These are phyloP conservation scores for Lecanicillium sp. DNA, from an alignment of 2,329 filamentous ascomycete species.

Conservation along the genomic window DNA sequence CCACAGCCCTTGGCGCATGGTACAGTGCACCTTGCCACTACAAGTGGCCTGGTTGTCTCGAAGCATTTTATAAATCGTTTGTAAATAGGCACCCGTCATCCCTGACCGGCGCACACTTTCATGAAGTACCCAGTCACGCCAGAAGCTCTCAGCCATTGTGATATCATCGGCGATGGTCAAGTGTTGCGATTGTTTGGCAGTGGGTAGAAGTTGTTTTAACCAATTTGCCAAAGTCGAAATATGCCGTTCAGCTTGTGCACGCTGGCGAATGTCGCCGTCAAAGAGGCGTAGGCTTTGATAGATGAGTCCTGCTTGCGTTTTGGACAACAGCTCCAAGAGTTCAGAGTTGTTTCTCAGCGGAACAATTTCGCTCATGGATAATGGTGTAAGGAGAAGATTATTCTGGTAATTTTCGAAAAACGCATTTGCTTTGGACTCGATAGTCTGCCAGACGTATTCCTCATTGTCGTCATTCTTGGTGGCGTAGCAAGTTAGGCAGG, in stretches of 20 bases:
- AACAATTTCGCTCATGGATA: no score
- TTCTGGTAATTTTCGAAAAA: constrained; percentile 8
- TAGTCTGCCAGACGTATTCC: constrained; percentile 15
- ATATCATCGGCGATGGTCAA: not conserved
- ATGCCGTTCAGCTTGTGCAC: constrained; percentile 13
- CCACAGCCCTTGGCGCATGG: constrained; percentile 18
- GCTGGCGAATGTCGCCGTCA: constrained; percentile 14
- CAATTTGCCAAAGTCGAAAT: no score
- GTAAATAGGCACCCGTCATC: constrained; percentile 12
- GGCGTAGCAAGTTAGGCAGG: constrained; percentile 16
- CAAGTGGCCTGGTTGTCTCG: constrained; percentile 11
- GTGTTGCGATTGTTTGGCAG: no score
- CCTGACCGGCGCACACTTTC: constrained; percentile 20
- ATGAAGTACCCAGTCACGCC: constrained; percentile 18
- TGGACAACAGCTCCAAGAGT: constrained; percentile 11
- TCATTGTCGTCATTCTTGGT: constrained; percentile 17
- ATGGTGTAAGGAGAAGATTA: no score
- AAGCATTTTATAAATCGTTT: constrained; percentile 12
- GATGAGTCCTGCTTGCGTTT: constrained; percentile 14
- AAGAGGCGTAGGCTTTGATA: constrained; percentile 17
- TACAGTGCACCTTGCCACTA: constrained; percentile 15
- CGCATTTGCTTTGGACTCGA: constrained; percentile 13
- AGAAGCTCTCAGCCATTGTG: constrained; percentile 10
- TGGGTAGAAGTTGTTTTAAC: no score
- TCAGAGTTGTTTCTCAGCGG: not conserved